Conservation (phyloP, 2,329 filamentous ascomycete genomes). For the Bertia moriformis region DNA sequence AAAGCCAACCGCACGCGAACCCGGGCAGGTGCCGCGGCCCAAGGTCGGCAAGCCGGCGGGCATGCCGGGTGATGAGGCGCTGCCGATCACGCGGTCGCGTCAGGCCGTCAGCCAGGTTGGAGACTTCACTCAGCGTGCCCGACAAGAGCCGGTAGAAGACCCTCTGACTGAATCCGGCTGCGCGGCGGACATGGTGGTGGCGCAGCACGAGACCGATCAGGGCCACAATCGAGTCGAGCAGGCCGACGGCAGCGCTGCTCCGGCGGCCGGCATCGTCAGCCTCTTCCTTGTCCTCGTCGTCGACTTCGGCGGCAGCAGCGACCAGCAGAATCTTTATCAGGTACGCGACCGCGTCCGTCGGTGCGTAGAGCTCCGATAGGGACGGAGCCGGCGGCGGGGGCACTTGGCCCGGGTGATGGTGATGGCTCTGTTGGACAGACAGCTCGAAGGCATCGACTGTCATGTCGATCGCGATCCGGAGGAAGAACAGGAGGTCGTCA, state of each 20-base stretch:
- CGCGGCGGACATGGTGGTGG: constrained; percentile 68
- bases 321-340: constrained; percentile 64
- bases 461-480: constrained; percentile 67
- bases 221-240: constrained; percentile 65
- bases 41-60: constrained; percentile 55
- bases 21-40: constrained; percentile 65
- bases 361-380: constrained; percentile 30
- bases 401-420: constrained; percentile 43
- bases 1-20: constrained; percentile 76
- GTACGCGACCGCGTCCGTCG: constrained; percentile 69
- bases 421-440: too few relatives aligned
- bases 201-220: constrained; percentile 70
- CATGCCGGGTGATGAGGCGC: constrained; percentile 59
- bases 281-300: too few relatives aligned
- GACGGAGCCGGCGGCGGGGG: constrained; percentile 28
- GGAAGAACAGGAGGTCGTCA: constrained; percentile 66
- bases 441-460: constrained; percentile 69
- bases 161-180: constrained; percentile 71
- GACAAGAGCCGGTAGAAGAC: constrained; percentile 87
- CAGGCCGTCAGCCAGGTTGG: constrained; percentile 39
- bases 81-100: constrained; percentile 44
- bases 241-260: constrained; percentile 50
- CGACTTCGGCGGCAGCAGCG: too few relatives aligned
- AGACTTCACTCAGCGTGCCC: constrained; percentile 59
- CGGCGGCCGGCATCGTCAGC: constrained; percentile 40